These are phyloP conservation scores for Penicillium chermesinum DNA, from an alignment of 495 filamentous ascomycete genomes.

Conservation along the genomic window DNA sequence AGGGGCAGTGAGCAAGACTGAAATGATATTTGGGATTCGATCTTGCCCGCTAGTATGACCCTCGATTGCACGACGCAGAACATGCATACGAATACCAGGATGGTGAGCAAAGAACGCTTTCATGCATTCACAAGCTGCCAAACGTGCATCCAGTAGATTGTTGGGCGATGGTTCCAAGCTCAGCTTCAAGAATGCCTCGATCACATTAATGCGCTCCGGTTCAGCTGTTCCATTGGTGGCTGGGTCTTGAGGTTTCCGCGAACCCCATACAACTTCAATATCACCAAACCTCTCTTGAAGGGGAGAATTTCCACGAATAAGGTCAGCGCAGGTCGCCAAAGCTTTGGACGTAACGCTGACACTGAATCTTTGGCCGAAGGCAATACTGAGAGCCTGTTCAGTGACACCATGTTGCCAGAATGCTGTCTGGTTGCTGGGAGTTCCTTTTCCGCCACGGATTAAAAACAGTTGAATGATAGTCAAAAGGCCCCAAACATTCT, in stretches of 20 bases:
- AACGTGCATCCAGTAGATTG: conserved; percentile 68
- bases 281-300: conserved; percentile 88
- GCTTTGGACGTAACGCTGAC: conserved; percentile 80
- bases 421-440: conserved; percentile 74
- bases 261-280: conserved; percentile 48
- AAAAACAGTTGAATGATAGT: conserved; percentile 84
- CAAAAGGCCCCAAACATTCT: conserved; percentile 86
- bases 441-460: conserved; percentile 70
- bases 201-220: conserved; percentile 67
- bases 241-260: conserved; percentile 14
- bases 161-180: conserved; percentile 62
- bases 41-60: conserved; percentile 74
- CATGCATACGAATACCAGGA: conserved; percentile 72
- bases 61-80: conserved; percentile 82
- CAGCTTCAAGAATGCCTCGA: conserved; percentile 88
- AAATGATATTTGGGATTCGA: conserved; percentile 85
- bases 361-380: conserved; percentile 71
- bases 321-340: conserved; percentile 76
- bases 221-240: conserved; percentile 45
- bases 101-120: conserved; percentile 87
- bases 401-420: conserved; percentile 82
- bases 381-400: conserved; percentile 73
- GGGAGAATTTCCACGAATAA: conserved; percentile 73
- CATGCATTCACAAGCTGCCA: conserved; percentile 83
- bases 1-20: conserved; percentile 65